These are phyloP conservation scores for Zygosaccharomyces pseudorouxii DNA, from an alignment of 805 yeast genomes.

Conservation along the genomic window DNA sequence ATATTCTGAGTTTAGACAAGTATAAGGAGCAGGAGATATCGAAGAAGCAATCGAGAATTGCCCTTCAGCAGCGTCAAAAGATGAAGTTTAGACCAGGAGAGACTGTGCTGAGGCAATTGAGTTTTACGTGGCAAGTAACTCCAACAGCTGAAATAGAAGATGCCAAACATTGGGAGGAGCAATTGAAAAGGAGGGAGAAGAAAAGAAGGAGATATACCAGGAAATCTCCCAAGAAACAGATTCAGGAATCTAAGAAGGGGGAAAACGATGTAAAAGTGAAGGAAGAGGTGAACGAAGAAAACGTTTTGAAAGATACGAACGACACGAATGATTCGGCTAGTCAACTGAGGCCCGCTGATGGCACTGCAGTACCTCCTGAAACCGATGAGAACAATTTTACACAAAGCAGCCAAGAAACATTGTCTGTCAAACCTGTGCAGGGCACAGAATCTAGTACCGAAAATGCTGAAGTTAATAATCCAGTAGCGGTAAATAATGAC, in stretches of 20 bases:
- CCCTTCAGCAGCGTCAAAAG: conserved; percentile 62
- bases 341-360: background rate
- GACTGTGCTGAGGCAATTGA: conserved; percentile 18
- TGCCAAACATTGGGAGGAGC: conserved; percentile 41
- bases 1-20: conserved; percentile 63
- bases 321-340: background rate
- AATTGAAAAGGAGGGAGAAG: conserved; percentile 39
- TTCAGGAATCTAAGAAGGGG: conserved; percentile 1
- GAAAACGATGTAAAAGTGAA: background rate
- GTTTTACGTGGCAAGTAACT: conserved; percentile 40
- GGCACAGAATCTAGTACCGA: background rate
- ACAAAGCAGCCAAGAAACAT: background rate
- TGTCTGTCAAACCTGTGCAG: background rate
- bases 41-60: conserved; percentile 72
- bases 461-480: background rate
- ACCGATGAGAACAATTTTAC: background rate
- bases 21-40: conserved; percentile 82
- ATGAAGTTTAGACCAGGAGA: conserved; percentile 51
- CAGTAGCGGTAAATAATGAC: background rate
- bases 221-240: conserved; percentile 40
- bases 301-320: background rate
- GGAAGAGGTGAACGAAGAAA: background rate
- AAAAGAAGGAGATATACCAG: conserved; percentile 40
- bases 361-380: background rate
- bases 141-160: conserved; percentile 61